Conservation (phyloP, 2,329 filamentous ascomycete genomes). For the Stagonosporopsis cucurbitacearum region DNA sequence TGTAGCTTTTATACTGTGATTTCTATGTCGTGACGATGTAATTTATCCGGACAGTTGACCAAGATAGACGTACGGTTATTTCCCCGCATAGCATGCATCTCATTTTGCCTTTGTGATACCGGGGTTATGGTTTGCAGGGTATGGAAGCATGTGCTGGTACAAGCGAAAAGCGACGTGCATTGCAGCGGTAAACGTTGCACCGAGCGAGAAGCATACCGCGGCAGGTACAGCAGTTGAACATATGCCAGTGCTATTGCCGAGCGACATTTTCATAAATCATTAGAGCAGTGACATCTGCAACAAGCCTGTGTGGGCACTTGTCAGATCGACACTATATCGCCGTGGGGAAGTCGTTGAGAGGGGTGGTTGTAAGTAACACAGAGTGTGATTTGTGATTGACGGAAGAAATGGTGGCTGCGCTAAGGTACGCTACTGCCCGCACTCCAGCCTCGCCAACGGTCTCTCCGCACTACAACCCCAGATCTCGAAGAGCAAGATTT, state of each 20-base stretch:
- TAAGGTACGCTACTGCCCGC: slow-evolving; percentile 17
- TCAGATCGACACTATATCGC: slow-evolving; percentile 1
- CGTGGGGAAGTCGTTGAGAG: not conserved
- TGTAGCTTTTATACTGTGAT: slow-evolving; percentile 6
- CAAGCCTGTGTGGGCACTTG: not conserved
- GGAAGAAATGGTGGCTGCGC: slow-evolving; percentile 36
- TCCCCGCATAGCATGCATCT: slow-evolving; percentile 18
- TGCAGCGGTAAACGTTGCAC: not conserved
- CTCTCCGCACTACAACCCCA: slow-evolving; percentile 26
- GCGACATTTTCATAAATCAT: not conserved
- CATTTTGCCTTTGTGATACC: slow-evolving; percentile 8
- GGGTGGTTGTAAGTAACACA: not conserved
- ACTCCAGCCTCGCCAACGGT: slow-evolving; percentile 5
- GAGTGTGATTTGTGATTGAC: slow-evolving; percentile 27
- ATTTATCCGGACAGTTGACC: slow-evolving; percentile 12
- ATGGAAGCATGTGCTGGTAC: not conserved
- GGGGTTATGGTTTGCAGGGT: slow-evolving; percentile 9
- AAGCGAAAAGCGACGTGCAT: slow-evolving; percentile 8
- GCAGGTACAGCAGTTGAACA: not conserved
- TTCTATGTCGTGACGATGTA: not conserved
- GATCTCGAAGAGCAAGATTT: slow-evolving; percentile 20
- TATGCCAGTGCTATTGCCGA: not conserved
- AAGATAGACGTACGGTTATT: slow-evolving; percentile 12
- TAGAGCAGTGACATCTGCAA: not conserved
- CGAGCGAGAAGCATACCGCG: not conserved